Base-by-base conservation (phyloP, 169 alveolate species). In the Perkinsus olseni region DNA sequence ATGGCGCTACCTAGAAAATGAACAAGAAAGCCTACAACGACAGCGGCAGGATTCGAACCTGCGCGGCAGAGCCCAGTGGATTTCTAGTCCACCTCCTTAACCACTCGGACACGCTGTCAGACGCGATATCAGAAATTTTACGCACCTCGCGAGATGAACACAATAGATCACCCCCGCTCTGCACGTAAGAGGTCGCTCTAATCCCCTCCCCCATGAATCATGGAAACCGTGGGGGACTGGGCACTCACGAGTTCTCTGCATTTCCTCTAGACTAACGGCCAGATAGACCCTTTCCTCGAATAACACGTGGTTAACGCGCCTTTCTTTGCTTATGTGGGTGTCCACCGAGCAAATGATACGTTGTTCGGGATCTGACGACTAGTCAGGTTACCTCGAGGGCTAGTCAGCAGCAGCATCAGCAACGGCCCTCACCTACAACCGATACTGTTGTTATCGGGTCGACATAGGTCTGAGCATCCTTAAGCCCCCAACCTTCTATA, bases 1-100 rank as follows among this genome's bases (percentile, higher is more conserved):
- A 94, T 74, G 36, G 94, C 93, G 0, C 94, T 39, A 28, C 94
- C 95, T 62, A 24, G 17, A 21, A 62, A 13, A 62, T 62, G 10
- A 62, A 4, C 4, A 3, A 13, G 28, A 62, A 62, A 21, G 31
- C 13, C 31, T 0, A 62, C 17, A 93, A 11, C 98, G 98, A 97
- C 99, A 97, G 98, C 97, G 96, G 98, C 99, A 97, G 99, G 99
- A 97, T 97, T 97, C 95, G 99, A 97, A 97, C 99, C 99, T 97
- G 98, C 98, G 99, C 98, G 98, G 98, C 82, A 62, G 82, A 62
- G 31, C 82, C 82, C 82, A 62, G 82, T 62, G 82, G 82, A 62
- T 62, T 62, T 62, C 82, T 62, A 62, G 82, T 62, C 82, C 82
- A 62, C 82, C 82, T 62, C 82, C 82, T 62, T 62, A 62, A 62